These are phyloP conservation scores for Xylaria arbuscula DNA, from an alignment of 2,329 filamentous ascomycete species.

Conservation along the genomic window DNA sequence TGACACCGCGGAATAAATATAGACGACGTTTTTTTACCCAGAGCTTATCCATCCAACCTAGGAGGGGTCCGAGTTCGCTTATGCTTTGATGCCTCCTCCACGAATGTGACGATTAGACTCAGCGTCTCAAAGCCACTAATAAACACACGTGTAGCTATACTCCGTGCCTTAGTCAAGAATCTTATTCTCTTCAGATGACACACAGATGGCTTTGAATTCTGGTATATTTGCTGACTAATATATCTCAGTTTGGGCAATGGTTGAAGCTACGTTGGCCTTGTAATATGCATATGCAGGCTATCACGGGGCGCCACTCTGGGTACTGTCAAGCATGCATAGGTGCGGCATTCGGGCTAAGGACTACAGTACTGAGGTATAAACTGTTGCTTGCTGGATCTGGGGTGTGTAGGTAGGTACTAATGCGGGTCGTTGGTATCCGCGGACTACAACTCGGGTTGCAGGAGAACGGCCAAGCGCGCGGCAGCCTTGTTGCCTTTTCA, in stretches of 20 bases:
- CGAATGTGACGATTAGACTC: neutral
- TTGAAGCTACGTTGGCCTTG: neutral
- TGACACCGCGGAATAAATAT: slow-evolving; percentile 8
- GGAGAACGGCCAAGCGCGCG: slow-evolving; percentile 22
- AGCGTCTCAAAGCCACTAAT: neutral
- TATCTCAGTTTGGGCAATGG: neutral
- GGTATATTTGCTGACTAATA: neutral
- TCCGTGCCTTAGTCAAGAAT: neutral
- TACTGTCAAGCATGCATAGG: slow-evolving; percentile 14
- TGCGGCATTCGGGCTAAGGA: neutral
- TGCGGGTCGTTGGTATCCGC: slow-evolving; percentile 5
- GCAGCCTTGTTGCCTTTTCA: slow-evolving; percentile 10
- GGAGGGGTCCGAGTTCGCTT: neutral
- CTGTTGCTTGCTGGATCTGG: neutral
- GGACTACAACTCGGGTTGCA: slow-evolving; percentile 15
- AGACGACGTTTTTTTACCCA: neutral
- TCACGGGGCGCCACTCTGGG: slow-evolving; percentile 14
- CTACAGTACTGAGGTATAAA: neutral
- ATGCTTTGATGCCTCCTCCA: too few relatives aligned
- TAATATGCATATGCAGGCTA: slow-evolving; percentile 17
- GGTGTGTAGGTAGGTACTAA: slow-evolving; percentile 1
- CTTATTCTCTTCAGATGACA: neutral
- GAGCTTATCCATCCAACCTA: neutral
- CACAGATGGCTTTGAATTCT: neutral
- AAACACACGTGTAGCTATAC: neutral